phyloP scores from a whole-genome alignment of 2,329 filamentous ascomycete species.

The Xylaria sp. region DNA sequence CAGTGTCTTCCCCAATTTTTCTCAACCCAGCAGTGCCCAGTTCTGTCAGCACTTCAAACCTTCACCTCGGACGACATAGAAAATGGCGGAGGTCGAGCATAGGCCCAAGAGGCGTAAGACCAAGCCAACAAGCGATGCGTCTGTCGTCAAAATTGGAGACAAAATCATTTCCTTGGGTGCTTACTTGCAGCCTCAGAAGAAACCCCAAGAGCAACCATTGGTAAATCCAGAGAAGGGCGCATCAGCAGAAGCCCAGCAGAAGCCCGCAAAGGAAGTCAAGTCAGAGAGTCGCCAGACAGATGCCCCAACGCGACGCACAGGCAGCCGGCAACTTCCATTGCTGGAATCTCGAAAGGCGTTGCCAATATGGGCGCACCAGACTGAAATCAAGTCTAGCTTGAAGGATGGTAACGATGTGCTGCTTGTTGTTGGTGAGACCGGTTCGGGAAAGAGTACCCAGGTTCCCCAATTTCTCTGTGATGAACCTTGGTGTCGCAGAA shows the following conservation, averaged over 20 bases:
- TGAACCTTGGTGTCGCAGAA: conserved; percentile 76
- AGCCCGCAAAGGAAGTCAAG: conserved; percentile 1
- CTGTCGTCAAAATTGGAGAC: conserved; percentile 50
- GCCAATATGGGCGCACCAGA: conserved; percentile 77
- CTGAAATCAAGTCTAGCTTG: conserved; percentile 69
- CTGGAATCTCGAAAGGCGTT: conserved; percentile 63
- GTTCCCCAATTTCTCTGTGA: conserved; percentile 84
- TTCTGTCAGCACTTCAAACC: background rate
- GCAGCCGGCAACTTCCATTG: conserved; percentile 29
- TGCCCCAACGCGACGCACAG: conserved; percentile 6
- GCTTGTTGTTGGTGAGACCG: conserved; percentile 88
- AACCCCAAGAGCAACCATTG: conserved; percentile 29
- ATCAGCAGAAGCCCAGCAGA: conserved; percentile 6
- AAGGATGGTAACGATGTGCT: conserved; percentile 69
- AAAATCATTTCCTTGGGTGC: conserved; percentile 54
- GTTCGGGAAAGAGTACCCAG: conserved; percentile 96
- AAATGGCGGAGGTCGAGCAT: conserved; percentile 33
- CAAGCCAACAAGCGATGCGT: conserved; percentile 29
- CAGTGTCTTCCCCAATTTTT: conserved; percentile 1
- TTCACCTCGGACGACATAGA: conserved; percentile 5
- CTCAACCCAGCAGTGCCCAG: background rate
- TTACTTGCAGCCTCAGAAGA: conserved; percentile 47
- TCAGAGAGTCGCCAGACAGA: conserved; percentile 1
- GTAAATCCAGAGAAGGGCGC: conserved; percentile 3
- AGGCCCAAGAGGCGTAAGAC: conserved; percentile 45